A percentile compares a stretch with the other conserved stretches of the same genome.
Conservation (phyloP, 169 alveolate genomes). For the Eimeria maxima region DNA sequence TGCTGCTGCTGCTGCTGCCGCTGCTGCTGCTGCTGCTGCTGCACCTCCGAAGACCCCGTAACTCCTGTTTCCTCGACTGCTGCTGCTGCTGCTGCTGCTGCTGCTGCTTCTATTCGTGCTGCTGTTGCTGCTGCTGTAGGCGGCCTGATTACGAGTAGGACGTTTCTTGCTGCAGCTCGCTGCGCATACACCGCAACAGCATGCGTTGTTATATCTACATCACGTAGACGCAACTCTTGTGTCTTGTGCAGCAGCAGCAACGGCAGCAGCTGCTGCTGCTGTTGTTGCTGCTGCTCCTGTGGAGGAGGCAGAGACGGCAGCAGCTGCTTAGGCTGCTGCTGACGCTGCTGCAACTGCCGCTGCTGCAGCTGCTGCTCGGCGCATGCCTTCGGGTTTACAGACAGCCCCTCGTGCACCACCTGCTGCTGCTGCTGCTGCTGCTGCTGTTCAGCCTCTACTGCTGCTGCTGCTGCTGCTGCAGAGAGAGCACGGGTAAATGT, state of each 20-base stretch:
- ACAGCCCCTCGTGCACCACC: background rate
- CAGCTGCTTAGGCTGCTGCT: background rate
- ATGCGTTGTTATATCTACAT: background rate
- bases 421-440: background rate
- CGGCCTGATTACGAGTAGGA: background rate
- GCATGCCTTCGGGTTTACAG: background rate
- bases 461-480: conserved; percentile 50
- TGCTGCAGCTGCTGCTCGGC: background rate
- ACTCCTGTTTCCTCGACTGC: background rate
- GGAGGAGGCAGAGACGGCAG: background rate
- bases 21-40: conserved; percentile 44
- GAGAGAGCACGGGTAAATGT: background rate
- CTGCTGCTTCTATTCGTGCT: background rate
- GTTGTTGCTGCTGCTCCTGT: background rate
- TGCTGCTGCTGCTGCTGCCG: background rate
- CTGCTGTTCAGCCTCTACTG: conserved; percentile 5
- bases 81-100: conserved; percentile 39
- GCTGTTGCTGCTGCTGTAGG: background rate
- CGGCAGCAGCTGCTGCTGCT: background rate
- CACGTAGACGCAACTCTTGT: background rate
- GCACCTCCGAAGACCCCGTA: no score
- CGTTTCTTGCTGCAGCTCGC: conserved; percentile 1
- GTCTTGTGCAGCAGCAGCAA: background rate
- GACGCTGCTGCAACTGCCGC: no score
- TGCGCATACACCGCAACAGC: conserved; percentile 1